Evolutionary conservation across 208 protist genomes (phyloP).

Genomic region (Lotmaria passim): DNA sequence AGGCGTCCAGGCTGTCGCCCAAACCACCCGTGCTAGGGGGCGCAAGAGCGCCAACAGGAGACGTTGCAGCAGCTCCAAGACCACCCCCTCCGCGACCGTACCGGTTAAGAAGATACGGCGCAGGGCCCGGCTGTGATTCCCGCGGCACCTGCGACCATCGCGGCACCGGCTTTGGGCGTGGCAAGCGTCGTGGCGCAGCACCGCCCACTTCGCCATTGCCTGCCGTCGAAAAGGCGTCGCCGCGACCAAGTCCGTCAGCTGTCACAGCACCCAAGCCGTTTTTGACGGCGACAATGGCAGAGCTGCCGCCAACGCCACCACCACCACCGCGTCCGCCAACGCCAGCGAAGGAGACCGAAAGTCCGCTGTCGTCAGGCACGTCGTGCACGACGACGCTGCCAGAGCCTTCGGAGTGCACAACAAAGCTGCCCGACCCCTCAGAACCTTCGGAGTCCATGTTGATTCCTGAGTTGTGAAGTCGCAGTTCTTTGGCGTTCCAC

Average conservation of each 20-base stretch:
- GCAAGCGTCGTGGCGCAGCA: background rate
- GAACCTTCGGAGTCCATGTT: slow-evolving; percentile 8
- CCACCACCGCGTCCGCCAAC: background rate
- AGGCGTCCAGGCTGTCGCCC: slow-evolving; percentile 31
- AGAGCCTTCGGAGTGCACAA: slow-evolving; percentile 24
- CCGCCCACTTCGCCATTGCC: background rate
- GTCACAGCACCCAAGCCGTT: background rate
- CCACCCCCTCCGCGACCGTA: slow-evolving; percentile 13
- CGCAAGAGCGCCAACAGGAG: background rate
- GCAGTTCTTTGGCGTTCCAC: background rate
- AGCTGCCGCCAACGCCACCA: background rate
- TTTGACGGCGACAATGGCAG: background rate
- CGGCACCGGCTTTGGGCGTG: slow-evolving; percentile 14
- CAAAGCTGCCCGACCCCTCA: slow-evolving; percentile 5
- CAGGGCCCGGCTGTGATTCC: background rate
- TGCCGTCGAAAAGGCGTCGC: background rate
- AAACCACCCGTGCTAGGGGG: slow-evolving; percentile 1
- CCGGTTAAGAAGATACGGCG: slow-evolving; percentile 10
- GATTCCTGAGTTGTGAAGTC: background rate
- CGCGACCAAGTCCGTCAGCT: background rate
- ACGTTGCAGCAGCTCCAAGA: background rate
- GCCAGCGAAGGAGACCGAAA: background rate
- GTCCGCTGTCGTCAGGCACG: slow-evolving; percentile 1
- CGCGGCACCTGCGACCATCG: slow-evolving; percentile 25
- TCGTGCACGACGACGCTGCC: slow-evolving; percentile 23